These are phyloP conservation scores for Neoascochyta sp. DNA, from an alignment of 2,329 filamentous ascomycete genomes.

Conservation along the genomic window DNA sequence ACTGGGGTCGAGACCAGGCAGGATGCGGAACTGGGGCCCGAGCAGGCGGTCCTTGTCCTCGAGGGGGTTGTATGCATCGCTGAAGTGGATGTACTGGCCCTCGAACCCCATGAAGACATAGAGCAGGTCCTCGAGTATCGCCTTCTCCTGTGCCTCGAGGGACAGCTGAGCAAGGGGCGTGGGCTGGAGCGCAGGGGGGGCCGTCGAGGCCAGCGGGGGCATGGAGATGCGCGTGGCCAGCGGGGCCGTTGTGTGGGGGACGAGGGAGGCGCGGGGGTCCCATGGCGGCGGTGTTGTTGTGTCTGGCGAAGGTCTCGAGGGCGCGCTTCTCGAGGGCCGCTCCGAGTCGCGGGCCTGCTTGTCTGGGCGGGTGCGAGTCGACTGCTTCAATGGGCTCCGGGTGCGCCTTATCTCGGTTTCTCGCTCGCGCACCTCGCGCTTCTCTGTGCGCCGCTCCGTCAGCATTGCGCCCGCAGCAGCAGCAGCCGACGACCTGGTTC, in stretches of 20 bases:
- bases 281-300: constrained; percentile 51
- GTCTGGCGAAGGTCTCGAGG: constrained; percentile 19
- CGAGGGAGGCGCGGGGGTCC: constrained; percentile 74
- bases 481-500: constrained; percentile 26
- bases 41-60: constrained; percentile 83
- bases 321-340: constrained; percentile 18
- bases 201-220: constrained; percentile 60
- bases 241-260: constrained; percentile 67
- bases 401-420: constrained; percentile 35
- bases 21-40: constrained; percentile 75
- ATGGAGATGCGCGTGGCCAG: constrained; percentile 65
- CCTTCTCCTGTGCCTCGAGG: constrained; percentile 78
- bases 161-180: constrained; percentile 65
- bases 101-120: constrained; percentile 98
- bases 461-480: constrained; percentile 12
- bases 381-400: constrained; percentile 37
- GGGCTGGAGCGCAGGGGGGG: constrained; percentile 67
- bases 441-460: constrained; percentile 34
- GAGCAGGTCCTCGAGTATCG: constrained; percentile 82
- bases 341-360: constrained; percentile 26
- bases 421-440: constrained; percentile 34
- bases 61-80: constrained; percentile 73
- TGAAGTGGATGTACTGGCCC: constrained; percentile 92
- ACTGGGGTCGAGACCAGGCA: constrained; percentile 84
- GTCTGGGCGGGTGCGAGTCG: constrained; percentile 29